phyloP scores from a whole-genome alignment of 2,329 filamentous ascomycete species.

The Periconia sp. region DNA sequence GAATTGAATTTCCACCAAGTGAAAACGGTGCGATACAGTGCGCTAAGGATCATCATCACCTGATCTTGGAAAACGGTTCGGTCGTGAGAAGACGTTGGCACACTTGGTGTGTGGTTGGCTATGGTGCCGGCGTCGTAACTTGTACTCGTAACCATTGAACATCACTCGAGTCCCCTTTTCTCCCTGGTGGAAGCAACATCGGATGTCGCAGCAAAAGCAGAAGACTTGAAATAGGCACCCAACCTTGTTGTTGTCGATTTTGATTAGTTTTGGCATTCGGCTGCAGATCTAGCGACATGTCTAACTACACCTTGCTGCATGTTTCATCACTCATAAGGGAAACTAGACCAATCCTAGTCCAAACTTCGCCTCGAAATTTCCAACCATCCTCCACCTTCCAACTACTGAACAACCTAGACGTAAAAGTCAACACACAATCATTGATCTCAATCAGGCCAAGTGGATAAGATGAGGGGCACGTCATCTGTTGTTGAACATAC shows the following conservation, averaged over 20 bases:
- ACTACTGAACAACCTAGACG: slow-evolving; percentile 40
- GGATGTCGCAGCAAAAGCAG: no score
- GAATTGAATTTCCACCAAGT: no score
- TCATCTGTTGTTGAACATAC: slow-evolving; percentile 54
- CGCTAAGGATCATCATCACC: no score
- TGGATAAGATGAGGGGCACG: slow-evolving; percentile 18
- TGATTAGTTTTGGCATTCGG: not conserved
- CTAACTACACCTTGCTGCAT: not conserved
- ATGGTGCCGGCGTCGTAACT: no score
- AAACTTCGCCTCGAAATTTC: slow-evolving; percentile 21
- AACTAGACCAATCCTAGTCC: not conserved
- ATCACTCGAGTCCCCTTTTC: no score
- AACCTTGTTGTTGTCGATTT: not conserved
- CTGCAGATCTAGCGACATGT: slow-evolving; percentile 2
- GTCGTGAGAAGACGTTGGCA: no score
- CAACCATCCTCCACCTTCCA: slow-evolving; percentile 13
- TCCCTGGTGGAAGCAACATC: no score
- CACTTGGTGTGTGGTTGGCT: no score
- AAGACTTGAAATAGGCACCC: no score
- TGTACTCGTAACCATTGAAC: no score
- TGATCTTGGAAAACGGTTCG: no score
- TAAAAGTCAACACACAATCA: slow-evolving; percentile 6
- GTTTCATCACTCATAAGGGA: not conserved
- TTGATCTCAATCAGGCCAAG: slow-evolving; percentile 21
- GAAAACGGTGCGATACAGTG: no score